Evolutionary conservation across 2,329 filamentous ascomycete genomes (phyloP), one percentile per base, ranked within the genome.

Genomic region (Pseudocercospora crystallina): DNA sequence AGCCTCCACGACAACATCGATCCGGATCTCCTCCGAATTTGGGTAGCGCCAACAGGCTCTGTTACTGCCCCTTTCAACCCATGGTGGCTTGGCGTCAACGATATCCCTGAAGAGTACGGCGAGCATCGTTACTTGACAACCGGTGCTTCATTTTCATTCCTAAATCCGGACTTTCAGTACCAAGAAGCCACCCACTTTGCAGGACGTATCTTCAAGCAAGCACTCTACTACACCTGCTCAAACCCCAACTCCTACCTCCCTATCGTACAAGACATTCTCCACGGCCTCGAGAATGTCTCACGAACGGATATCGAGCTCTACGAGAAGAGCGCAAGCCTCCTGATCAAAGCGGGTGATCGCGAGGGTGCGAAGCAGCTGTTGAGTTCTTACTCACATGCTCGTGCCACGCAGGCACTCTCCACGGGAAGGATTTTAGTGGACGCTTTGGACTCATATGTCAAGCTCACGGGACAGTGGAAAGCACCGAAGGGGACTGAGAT

Each of bases 51-150:
- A 2, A 70, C 65, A 1, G 54, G 65, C 2, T 68, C 67, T 4
- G 67, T 69, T 1, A 68, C 66, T 0, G 66, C 67, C 8, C 66
- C 67, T 1, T 69, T 68, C 56, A 58, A 60, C 10, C 67, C 66
- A 1, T 69, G 66, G 64, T 70, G 66, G 66, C 49, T 69, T 2
- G 68, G 68, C 12, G 68, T 69, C 1, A 57, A 61, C 14, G 58
- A 54, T 3, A 53, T 69, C 0, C 65, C 63, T 5, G 59, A 66
- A 0, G 65, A 69, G 49, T 69, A 63, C 30, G 65, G 61, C 2
- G 61, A 68, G 14, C 68, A 70, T 51, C 65, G 68, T 31, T 70
- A 69, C 31, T 52, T 69, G 36, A 69, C 66, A 8, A 65, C 65
- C 26, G 65, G 64, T 13, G 66, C 68, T 3, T 61, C 65, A 1